These are phyloP conservation scores for Capsella rubella DNA, from an alignment of 441 rosid genomes.

Conservation along the genomic window DNA sequence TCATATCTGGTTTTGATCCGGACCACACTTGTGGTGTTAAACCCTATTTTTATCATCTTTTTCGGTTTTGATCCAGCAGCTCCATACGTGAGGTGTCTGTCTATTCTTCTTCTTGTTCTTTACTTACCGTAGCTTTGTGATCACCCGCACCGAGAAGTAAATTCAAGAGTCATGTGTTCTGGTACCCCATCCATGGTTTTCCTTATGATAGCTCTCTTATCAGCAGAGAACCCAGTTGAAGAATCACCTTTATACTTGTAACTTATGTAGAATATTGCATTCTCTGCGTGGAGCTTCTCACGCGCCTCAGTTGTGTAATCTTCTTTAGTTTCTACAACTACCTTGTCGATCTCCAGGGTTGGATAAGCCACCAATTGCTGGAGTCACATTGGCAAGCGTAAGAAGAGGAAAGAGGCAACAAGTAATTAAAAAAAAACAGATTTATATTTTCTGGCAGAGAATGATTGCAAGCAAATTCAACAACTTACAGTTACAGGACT, in stretches of 20 bases:
- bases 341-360: constrained; percentile 27
- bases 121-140: background rate
- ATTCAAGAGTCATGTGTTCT: constrained; percentile 27
- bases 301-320: constrained; percentile 13
- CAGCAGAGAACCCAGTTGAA: background rate
- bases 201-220: constrained; percentile 6
- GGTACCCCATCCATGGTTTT: constrained; percentile 30
- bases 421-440: background rate
- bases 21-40: too few species aligned
- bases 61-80: background rate
- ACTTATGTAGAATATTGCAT: constrained; percentile 27
- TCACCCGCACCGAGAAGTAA: background rate
- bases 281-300: constrained; percentile 15
- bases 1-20: too few species aligned
- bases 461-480: constrained; percentile 16
- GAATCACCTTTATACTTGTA: constrained; percentile 11
- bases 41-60: too few species aligned
- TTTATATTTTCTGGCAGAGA: background rate
- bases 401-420: constrained; percentile 2
- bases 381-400: background rate
- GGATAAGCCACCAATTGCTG: background rate
- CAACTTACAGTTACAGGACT: background rate
- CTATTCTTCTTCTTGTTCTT: background rate
- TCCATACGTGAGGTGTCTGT: background rate
- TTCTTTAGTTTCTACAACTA: constrained; percentile 31